Evolutionary conservation across 176 grass and related monocot species (phyloP).

Genomic region (Musa itinerans): DNA sequence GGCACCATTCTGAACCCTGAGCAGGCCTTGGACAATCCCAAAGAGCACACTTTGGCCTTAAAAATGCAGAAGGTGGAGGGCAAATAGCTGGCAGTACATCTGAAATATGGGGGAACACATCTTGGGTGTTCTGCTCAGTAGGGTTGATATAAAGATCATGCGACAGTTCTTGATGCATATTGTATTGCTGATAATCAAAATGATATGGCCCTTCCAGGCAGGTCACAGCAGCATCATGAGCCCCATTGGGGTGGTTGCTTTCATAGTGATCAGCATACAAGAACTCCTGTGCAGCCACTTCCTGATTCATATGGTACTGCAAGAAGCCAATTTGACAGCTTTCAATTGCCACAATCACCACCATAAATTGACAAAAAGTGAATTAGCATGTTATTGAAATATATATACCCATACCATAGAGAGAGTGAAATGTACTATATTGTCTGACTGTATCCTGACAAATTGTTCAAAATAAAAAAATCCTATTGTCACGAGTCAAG

Average conservation of each 20-base stretch:
- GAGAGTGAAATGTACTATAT: too few relatives aligned
- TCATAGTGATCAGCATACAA: conserved; percentile 3
- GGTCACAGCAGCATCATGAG: conserved; percentile 4
- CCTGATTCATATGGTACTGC: conserved; percentile 19
- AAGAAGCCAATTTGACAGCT: not conserved
- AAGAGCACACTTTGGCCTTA: conserved; percentile 24
- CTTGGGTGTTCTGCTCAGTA: conserved; percentile 6
- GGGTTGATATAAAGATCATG: conserved; percentile 16
- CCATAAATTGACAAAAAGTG: not conserved
- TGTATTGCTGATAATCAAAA: conserved; percentile 21
- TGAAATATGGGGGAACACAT: conserved; percentile 10
- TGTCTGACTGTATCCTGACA: too few relatives aligned
- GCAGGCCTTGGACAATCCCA: conserved; percentile 29
- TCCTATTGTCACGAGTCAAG: too few relatives aligned
- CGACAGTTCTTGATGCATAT: conserved; percentile 18
- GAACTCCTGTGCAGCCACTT: conserved; percentile 3
- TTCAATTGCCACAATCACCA: not conserved
- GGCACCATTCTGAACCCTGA: conserved; percentile 23
- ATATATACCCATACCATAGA: too few relatives aligned
- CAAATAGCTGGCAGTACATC: conserved; percentile 18
- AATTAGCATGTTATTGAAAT: not conserved
- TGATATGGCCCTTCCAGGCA: conserved; percentile 8
- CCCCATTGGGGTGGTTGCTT: not conserved
- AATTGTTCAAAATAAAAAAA: too few relatives aligned
- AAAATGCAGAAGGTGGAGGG: conserved; percentile 21